A percentile compares a stretch with the other conserved stretches of the same genome.
phyloP scores from a whole-genome alignment of 1,284 basidiomycete genomes.

The Marasmius fiardii region DNA sequence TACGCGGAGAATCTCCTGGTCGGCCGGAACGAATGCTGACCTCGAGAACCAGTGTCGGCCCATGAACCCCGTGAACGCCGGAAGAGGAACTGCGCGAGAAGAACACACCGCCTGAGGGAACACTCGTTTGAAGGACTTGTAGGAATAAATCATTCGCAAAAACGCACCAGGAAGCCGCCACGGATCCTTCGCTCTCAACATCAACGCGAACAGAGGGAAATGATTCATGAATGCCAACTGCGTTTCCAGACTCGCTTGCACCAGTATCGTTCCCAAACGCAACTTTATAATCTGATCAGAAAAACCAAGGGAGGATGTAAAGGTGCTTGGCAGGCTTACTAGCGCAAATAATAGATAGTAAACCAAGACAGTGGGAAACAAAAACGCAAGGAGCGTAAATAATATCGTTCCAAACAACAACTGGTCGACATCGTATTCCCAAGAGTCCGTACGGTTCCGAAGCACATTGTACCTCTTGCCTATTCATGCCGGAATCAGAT shows the following conservation, averaged over 20 bases:
- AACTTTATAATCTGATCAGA: slow-evolving; percentile 38
- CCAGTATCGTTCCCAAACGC: slow-evolving; percentile 54
- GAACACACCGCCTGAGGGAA: slow-evolving; percentile 35
- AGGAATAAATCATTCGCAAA: not conserved
- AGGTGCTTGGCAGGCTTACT: slow-evolving; percentile 46
- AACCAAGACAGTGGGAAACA: slow-evolving; percentile 86
- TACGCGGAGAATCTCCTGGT: slow-evolving; percentile 5
- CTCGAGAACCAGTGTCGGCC: slow-evolving; percentile 24
- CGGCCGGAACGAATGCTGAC: slow-evolving; percentile 16
- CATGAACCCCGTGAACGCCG: not conserved
- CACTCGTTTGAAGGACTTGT: not conserved
- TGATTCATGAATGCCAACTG: slow-evolving; percentile 80
- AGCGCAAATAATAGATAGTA: slow-evolving; percentile 84
- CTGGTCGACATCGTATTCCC: slow-evolving; percentile 92
- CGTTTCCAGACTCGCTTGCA: slow-evolving; percentile 63
- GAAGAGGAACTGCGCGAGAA: slow-evolving; percentile 16
- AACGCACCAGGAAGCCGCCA: slow-evolving; percentile 72
- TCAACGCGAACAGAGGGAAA: slow-evolving; percentile 87
- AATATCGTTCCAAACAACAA: slow-evolving; percentile 92
- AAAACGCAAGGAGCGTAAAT: slow-evolving; percentile 88
- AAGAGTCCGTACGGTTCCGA: slow-evolving; percentile 80
- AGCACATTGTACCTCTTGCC: slow-evolving; percentile 87
- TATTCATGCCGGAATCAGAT: slow-evolving; percentile 24
- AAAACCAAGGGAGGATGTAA: slow-evolving; percentile 7
- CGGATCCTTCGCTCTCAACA: slow-evolving; percentile 86